Base-by-base conservation (phyloP, 164 flowering plant species). In the Vitis rotundifolia region DNA sequence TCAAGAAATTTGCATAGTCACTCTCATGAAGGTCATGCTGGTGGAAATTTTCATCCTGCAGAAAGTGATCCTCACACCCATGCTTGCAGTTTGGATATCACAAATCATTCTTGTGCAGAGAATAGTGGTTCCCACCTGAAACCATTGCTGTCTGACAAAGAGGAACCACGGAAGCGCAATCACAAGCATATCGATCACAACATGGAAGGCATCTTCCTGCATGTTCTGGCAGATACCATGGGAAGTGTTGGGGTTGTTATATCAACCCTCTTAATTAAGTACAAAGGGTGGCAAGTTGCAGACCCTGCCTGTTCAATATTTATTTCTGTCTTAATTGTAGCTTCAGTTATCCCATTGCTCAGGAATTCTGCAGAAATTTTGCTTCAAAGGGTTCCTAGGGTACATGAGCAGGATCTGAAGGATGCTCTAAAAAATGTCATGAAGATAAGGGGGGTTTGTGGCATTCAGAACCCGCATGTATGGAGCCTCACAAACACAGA, bases 181-280 rank as follows among this genome's bases (percentile, higher is more conserved):
- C 81, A 77, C 48, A 95, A 86, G 65, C 98, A 91, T 77, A 82
- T 93, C 47, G 99, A 95, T 74, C 99, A 95, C 84, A 95, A 95
- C 82, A 95, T 95, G 98, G 97, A 95, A 85, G 99, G 99, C 69
- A 95, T 95, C 61, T 95, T 95, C 83, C 82, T 95, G 78, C 99
- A 95, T 72, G 95, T 95, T 68, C 70, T 95, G 65, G 99, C 98
- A 7, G 99, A 95, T 75, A 93, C 98, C 16, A 48, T 95, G 97
- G 99, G 97, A 53, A 95, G 98, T 82, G 93, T 95, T 56, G 99
- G 99, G 54, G 99, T 95, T 71, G 95, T 95, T n/a, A 71, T 95
- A 64, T 91, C 99, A 59, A 93, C 99, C 58, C 89, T 95, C 47
- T 76, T 95, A 53, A 95, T 93, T 22, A 88, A 86, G 80, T 95